A percentile compares a stretch with the other conserved stretches of the same genome.
Evolutionary conservation across 768 basidiomycete genomes (phyloP).

Genomic region (Holtermannia corniformis): DNA sequence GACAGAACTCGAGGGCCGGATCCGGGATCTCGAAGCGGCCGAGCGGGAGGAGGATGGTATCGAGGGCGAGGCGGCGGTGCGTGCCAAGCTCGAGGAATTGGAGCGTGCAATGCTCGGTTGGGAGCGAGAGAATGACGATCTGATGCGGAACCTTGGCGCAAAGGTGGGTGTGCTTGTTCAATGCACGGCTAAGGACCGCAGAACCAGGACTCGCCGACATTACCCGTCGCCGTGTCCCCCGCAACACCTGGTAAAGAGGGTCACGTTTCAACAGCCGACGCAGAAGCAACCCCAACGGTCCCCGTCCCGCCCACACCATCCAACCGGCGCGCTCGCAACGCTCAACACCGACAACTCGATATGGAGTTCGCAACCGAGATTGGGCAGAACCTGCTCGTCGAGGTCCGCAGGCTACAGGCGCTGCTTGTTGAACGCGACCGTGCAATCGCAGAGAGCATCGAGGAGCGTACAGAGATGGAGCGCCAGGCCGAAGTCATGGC

Average conservation of each 20-base stretch:
- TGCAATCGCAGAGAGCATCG: conserved; percentile 78
- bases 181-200: not conserved
- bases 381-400: conserved; percentile 78
- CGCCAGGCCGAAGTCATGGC: conserved; percentile 65
- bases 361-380: conserved; percentile 97
- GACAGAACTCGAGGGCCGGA: conserved; percentile 81
- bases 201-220: too few relatives aligned
- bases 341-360: conserved; percentile 34
- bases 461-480: conserved; percentile 83
- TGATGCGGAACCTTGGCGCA: conserved; percentile 28
- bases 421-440: conserved; percentile 87
- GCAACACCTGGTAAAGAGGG: conserved; percentile 24
- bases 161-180: conserved; percentile 18
- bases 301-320: conserved; percentile 7
- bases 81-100: conserved; percentile 24
- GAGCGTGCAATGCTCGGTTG: conserved; percentile 33
- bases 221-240: conserved; percentile 59
- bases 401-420: conserved; percentile 83
- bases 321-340: conserved; percentile 31
- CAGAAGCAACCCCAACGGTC: conserved; percentile 7
- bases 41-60: conserved; percentile 55
- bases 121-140: conserved; percentile 37
- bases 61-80: conserved; percentile 21
- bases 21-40: conserved; percentile 56
- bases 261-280: not conserved